Evolutionary conservation across 2,329 filamentous ascomycete species (phyloP).

Genomic region (Penicillium sp.): DNA sequence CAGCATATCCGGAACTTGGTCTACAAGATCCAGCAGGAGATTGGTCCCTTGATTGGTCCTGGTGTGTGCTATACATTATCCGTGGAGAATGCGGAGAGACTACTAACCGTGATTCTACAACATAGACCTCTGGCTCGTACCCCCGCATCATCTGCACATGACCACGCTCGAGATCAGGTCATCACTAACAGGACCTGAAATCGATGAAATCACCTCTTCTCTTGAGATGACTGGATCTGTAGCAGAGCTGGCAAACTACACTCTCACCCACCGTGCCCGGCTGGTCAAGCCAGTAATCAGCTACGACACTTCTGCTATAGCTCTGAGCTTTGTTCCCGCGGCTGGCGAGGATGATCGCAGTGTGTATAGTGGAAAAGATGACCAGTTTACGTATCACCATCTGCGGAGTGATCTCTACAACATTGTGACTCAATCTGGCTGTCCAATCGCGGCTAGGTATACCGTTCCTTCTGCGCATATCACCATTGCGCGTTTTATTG

Average conservation of each 20-base stretch:
- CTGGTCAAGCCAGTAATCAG: constrained; percentile 80
- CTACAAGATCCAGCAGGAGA: constrained; percentile 64
- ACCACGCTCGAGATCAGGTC: constrained; percentile 84
- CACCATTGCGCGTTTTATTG: constrained; percentile 79
- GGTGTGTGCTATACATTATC: constrained; percentile 54
- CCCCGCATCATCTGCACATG: constrained; percentile 73
- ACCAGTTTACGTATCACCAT: constrained; percentile 85
- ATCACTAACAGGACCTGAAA: constrained; percentile 68
- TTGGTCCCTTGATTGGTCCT: constrained; percentile 62
- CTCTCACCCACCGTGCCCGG: constrained; percentile 65
- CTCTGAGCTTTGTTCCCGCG: constrained; percentile 82
- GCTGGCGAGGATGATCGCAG: constrained; percentile 56
- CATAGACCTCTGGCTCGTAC: constrained; percentile 85
- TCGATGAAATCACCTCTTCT: constrained; percentile 59
- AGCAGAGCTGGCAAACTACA: constrained; percentile 63
- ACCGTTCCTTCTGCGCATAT: constrained; percentile 87
- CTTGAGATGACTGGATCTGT: constrained; percentile 55
- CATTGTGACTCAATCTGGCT: constrained; percentile 59
- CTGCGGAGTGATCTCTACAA: constrained; percentile 75
- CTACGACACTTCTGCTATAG: constrained; percentile 81
- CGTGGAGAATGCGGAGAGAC: neutral
- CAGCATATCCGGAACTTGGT: constrained; percentile 68
- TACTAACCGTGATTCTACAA: constrained; percentile 1
- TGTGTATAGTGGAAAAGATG: constrained; percentile 49
- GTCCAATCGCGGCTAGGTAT: constrained; percentile 76